A percentile compares a stretch with the other conserved stretches of the same genome.
phyloP scores from a whole-genome alignment of 2,329 filamentous ascomycete genomes.

The Calonectria pseudoturangicola region DNA sequence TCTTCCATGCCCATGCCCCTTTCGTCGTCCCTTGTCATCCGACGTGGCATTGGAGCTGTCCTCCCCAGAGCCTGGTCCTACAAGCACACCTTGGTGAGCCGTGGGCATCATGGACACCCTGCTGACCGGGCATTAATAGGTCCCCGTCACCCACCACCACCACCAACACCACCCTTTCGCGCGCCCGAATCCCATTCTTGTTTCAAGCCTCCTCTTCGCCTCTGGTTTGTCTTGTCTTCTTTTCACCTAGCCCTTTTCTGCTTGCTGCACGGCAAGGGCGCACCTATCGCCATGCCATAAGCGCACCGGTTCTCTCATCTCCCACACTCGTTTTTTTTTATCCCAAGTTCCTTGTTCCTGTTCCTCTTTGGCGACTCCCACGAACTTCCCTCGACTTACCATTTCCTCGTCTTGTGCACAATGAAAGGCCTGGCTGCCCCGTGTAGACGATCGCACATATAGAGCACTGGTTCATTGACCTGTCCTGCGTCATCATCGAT shows the following conservation, averaged over 20 bases:
- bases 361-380: slow-evolving; percentile 39
- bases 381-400: slow-evolving; percentile 41
- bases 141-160: slow-evolving; percentile 44
- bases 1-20: slow-evolving; percentile 43
- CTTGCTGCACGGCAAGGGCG: slow-evolving; percentile 49
- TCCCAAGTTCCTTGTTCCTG: slow-evolving; percentile 26
- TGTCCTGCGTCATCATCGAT: slow-evolving; percentile 44
- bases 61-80: slow-evolving; percentile 49
- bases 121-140: slow-evolving; percentile 56
- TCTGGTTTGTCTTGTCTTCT: slow-evolving; percentile 37
- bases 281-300: slow-evolving; percentile 54
- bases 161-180: slow-evolving; percentile 44
- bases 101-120: slow-evolving; percentile 53
- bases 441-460: slow-evolving; percentile 52
- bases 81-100: slow-evolving; percentile 50
- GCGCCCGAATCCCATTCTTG: slow-evolving; percentile 51
- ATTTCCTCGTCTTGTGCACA: slow-evolving; percentile 34
- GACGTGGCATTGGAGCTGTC: slow-evolving; percentile 55
- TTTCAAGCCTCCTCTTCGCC: slow-evolving; percentile 53
- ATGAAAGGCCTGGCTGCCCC: slow-evolving; percentile 53
- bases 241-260: slow-evolving; percentile 48
- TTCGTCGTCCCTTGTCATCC: slow-evolving; percentile 52
- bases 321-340: slow-evolving; percentile 50
- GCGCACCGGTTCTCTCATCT: slow-evolving; percentile 42
- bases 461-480: slow-evolving; percentile 48